A percentile compares a stretch with the other conserved stretches of the same genome.
phyloP scores from a whole-genome alignment of 163 green algal species.

The Volvox carteri region DNA sequence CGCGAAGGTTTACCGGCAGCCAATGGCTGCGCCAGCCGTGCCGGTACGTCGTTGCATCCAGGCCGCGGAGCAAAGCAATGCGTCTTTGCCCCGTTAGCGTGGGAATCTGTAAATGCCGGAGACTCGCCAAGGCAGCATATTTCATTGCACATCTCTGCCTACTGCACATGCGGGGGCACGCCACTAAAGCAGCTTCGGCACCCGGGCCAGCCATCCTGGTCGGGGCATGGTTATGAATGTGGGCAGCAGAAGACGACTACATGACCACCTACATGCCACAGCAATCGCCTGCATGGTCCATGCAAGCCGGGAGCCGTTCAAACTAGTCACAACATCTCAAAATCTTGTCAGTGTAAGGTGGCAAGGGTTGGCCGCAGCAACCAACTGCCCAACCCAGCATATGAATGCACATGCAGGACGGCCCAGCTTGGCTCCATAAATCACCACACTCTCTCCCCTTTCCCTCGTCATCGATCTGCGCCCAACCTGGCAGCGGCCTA shows the following conservation, averaged over 20 bases:
- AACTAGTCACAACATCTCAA: too few relatives aligned
- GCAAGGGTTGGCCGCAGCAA: too few relatives aligned
- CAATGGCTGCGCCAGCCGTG: neutral
- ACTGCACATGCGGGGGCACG: neutral
- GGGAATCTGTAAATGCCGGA: too few relatives aligned
- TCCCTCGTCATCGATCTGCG: neutral
- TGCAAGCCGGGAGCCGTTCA: too few relatives aligned
- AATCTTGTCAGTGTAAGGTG: too few relatives aligned
- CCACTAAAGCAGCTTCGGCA: too few relatives aligned
- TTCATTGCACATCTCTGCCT: neutral
- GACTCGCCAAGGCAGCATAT: too few relatives aligned
- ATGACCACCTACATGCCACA: too few relatives aligned
- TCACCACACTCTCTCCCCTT: neutral
- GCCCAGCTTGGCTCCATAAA: neutral
- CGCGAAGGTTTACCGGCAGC: neutral
- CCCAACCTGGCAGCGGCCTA: neutral
- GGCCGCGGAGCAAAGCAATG: neutral
- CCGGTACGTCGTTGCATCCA: neutral
- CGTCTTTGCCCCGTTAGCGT: neutral
- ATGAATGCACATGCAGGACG: neutral
- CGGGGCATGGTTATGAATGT: too few relatives aligned
- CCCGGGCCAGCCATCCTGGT: too few relatives aligned
- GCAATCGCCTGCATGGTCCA: too few relatives aligned
- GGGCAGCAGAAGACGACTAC: too few relatives aligned
- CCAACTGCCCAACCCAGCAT: neutral